Base-by-base conservation (phyloP, 2,329 filamentous ascomycete species). In the Tolypocladium endophyticum region DNA sequence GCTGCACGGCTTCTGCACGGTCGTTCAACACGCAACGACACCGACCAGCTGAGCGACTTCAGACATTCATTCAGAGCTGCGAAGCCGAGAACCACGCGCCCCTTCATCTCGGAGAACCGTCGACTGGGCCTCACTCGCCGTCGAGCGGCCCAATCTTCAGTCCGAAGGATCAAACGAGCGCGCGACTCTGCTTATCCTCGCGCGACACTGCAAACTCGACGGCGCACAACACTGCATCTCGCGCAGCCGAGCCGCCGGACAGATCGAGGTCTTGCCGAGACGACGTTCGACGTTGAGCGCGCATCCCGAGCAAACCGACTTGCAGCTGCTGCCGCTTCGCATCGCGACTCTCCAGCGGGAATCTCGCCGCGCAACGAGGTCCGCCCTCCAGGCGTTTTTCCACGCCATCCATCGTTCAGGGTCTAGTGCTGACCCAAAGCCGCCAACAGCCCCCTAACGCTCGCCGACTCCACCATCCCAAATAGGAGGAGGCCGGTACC, bases 381-480 rank as follows among this genome's bases (percentile, higher is more conserved):
- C 20, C 6, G 43, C 36, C 23, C 35, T n/a, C 45, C 38, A 43
- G 25, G 38, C 55, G 23, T 53, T 50, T 16, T 36, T 35, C 30
- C 43, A 33, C 35, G 11, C 39, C 3, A 43, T 47, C 47, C 45
- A 53, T 35, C 38, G 4, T 28, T 33, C 52, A 38, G 58, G 58
- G 52, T 45, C 50, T 47, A 47, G 39, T 45, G 58, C 58, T 59
- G 52, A 59, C 58, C 52, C 16, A 55, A 59, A 16, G 20, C 57
- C 52, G 52, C 30, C 45, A 39, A 55, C 39, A 45, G 52, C 36
- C 58, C 57, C 52, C 52, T 50, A 55, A 59, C 52, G 52, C 28
- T 55, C 52, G 28, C 28, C 58, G 38, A 30, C 50, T 47, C 58
- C 58, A 55, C 52, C 58, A 18, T 23, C 36, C 30, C 39, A 45